Evolutionary conservation across 306 rosid species (phyloP).

Genomic region (Corylus americana): DNA sequence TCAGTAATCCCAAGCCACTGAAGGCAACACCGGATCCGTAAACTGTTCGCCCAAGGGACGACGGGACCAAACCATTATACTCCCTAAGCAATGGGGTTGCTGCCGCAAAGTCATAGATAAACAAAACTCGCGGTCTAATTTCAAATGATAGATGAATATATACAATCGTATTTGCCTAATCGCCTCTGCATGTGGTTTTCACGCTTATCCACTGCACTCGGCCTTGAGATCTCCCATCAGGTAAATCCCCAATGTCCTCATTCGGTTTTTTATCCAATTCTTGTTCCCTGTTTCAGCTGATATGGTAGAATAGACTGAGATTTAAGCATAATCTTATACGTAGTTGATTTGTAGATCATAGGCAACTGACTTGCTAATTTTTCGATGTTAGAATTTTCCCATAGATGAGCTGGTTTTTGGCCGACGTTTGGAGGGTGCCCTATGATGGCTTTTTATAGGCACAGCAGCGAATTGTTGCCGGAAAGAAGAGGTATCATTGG

Average conservation of each 20-base stretch:
- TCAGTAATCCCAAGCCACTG: too few species aligned
- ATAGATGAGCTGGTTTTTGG: constrained; percentile 39
- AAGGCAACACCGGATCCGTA: too few species aligned
- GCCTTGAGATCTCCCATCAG: constrained; percentile 3
- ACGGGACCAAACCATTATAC: too few species aligned
- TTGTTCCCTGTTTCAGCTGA: background rate
- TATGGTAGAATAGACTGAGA: background rate
- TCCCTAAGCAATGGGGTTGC: too few species aligned
- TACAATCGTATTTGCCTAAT: background rate
- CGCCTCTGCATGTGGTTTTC: background rate
- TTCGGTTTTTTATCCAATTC: background rate
- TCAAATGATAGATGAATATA: background rate
- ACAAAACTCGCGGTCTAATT: too few species aligned
- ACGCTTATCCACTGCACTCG: background rate
- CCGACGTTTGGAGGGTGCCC: constrained; percentile 35
- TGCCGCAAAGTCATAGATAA: too few species aligned
- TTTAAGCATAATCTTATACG: too few species aligned
- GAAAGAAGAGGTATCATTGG: constrained; percentile 54
- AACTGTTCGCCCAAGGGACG: too few species aligned
- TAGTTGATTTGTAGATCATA: background rate
- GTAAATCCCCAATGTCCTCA: background rate
- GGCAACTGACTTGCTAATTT: constrained; percentile 12
- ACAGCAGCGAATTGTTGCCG: constrained; percentile 42
- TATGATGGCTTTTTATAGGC: constrained; percentile 52
- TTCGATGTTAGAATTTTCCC: constrained; percentile 7